Conservation (phyloP, 768 basidiomycete species). For the Agaricus sinodeliciosus region DNA sequence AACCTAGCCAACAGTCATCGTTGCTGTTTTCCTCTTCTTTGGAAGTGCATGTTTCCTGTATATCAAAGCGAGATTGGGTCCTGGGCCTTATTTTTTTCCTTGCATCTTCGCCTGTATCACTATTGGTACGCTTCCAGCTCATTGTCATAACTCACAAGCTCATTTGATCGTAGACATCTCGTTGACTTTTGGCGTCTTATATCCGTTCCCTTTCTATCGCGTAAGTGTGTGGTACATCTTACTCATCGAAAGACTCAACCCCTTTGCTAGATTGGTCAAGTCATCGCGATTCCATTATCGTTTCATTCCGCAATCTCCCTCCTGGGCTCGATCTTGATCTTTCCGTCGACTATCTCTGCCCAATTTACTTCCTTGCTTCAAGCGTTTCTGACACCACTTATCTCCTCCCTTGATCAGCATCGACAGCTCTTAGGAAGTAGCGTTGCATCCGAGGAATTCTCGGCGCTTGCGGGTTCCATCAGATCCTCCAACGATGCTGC, state of each 20-base stretch:
- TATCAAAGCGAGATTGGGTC: constrained; percentile 51
- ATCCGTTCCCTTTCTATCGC: constrained; percentile 59
- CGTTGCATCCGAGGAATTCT: constrained; percentile 34
- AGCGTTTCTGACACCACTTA: constrained; percentile 41
- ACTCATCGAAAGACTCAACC: not conserved
- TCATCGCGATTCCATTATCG: constrained; percentile 48
- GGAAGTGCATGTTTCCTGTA: constrained; percentile 53
- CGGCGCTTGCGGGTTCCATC: constrained; percentile 22
- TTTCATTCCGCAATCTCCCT: constrained; percentile 57
- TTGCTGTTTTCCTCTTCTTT: constrained; percentile 57
- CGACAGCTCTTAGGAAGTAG: constrained; percentile 35
- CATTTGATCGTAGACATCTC: constrained; percentile 39
- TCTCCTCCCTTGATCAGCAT: constrained; percentile 39
- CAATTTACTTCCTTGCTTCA: constrained; percentile 47
- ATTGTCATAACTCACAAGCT: not conserved
- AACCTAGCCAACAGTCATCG: constrained; percentile 47
- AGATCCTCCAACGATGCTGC: constrained; percentile 25
- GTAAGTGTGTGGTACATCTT: constrained; percentile 18
- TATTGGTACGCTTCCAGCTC: constrained; percentile 32
- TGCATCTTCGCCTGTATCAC: constrained; percentile 54
- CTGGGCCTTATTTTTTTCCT: constrained; percentile 56
- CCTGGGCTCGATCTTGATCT: constrained; percentile 43
- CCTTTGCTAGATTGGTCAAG: constrained; percentile 34
- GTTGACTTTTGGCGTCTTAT: constrained; percentile 50
- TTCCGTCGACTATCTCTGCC: constrained; percentile 58